These are phyloP conservation scores for Ogataea dorogensis DNA, from an alignment of 805 yeast genomes.

Conservation along the genomic window DNA sequence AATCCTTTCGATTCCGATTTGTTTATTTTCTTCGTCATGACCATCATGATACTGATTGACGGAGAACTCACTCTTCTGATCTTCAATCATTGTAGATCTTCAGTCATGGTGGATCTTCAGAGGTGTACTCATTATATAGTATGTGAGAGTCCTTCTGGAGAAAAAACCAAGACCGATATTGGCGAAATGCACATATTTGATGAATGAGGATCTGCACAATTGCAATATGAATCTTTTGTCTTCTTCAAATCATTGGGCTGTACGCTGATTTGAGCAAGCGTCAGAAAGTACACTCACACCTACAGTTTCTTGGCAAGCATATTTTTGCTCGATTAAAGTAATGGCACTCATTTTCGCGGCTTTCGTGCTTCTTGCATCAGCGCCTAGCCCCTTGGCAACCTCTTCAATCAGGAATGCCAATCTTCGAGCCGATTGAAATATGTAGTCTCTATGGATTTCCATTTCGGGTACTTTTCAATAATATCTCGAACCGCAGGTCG, in stretches of 20 bases:
- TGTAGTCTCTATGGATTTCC: slow-evolving; percentile 19
- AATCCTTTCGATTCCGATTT: slow-evolving; percentile 6
- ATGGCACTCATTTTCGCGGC: slow-evolving; percentile 7
- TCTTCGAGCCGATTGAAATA: slow-evolving; percentile 16
- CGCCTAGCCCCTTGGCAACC: slow-evolving; percentile 7
- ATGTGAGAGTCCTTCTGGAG: too few species aligned
- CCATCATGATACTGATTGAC: neutral
- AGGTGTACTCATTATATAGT: neutral
- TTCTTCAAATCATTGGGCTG: slow-evolving; percentile 11
- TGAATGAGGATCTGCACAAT: too few species aligned
- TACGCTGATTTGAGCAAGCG: slow-evolving; percentile 19
- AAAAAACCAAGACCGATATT: too few species aligned
- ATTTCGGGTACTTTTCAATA: slow-evolving; percentile 10
- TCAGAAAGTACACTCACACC: slow-evolving; percentile 21
- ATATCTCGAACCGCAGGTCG: slow-evolving; percentile 14
- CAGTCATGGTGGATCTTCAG: slow-evolving; percentile 32
- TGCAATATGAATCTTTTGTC: neutral
- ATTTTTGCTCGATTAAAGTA: slow-evolving; percentile 9
- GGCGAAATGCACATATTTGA: too few species aligned
- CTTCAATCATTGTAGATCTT: slow-evolving; percentile 2
- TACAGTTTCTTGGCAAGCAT: slow-evolving; percentile 7
- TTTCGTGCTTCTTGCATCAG: neutral
- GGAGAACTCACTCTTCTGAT: neutral
- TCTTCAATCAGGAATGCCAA: slow-evolving; percentile 16
- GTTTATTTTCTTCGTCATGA: slow-evolving; percentile 12